Percentiles rank a stretch among this genome's conserved stretches.
These are phyloP conservation scores for Beta macrorhiza DNA, from an alignment of 179 eudicot genomes.

Conservation along the genomic window DNA sequence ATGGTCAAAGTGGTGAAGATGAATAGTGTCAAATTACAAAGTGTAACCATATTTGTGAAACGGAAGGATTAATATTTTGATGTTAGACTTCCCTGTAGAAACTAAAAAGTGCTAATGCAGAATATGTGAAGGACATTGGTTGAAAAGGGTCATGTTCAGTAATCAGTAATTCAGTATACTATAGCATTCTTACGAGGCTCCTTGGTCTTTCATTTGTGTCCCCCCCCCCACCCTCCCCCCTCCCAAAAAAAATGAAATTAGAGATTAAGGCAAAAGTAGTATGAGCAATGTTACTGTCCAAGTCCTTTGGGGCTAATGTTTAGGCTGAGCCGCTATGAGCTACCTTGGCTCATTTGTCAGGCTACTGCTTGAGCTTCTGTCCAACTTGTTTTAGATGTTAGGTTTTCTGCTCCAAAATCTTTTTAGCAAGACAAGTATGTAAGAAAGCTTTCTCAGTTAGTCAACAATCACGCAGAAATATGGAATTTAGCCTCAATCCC, in stretches of 20 bases:
- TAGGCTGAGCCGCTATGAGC: not conserved
- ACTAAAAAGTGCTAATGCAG: not conserved
- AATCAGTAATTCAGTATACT: not conserved
- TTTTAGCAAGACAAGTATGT: too few species aligned
- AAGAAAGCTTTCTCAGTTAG: not conserved
- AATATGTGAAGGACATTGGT: not conserved
- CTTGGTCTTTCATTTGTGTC: not conserved
- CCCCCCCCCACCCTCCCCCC: not conserved
- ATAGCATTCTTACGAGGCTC: not conserved
- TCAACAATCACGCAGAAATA: not conserved
- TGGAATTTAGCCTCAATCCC: too few species aligned
- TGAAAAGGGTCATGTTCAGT: conserved; percentile 3
- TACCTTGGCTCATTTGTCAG: not conserved
- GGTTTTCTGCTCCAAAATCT: not conserved
- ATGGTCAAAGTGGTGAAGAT: too few species aligned
- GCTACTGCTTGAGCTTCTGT: not conserved
- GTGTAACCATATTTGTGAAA: too few species aligned
- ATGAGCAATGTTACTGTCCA: not conserved
- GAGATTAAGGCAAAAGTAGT: not conserved
- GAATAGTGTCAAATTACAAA: too few species aligned
- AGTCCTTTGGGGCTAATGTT: not conserved
- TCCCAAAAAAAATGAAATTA: not conserved
- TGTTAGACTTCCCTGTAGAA: too few species aligned
- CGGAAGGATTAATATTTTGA: too few species aligned
- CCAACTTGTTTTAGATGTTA: not conserved